Base-by-base conservation (phyloP, 495 filamentous ascomycete genomes). In the Penicillium herquei region DNA sequence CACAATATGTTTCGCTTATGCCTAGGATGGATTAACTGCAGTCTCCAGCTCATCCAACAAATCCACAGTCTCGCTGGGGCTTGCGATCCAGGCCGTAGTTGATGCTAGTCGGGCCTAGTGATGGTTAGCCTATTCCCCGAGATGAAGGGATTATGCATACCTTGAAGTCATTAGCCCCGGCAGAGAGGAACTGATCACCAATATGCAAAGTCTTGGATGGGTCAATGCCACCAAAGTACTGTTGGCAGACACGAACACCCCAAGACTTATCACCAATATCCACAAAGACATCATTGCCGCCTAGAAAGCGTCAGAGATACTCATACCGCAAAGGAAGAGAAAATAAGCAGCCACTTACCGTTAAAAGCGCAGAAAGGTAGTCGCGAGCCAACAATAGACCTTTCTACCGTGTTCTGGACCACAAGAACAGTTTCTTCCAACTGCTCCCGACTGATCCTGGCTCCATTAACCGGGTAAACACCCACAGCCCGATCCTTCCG, bases 281-380 rank as follows among this genome's bases (percentile, higher is more conserved):
- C 37, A 99, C 93, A 66, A 99, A 99, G 18, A 97, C 91, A 66
- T 98, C 92, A 53, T 95, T 92, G 7, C 93, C 92, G 18, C 91
- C 82, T 82, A 30, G 10, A 30, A 31, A 30, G 17, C 12, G 34
- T 51, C 31, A 47, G 42, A 35, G 8, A 53, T 37, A 35, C 8
- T 30, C 34, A 31, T 13, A n/a, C 48, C 6, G 40, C 34, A 41
- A 7, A 30, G 39, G 35, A 7, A n/a, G 35, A 48, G 33, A 13
- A 0, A 37, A 34, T 43, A 39, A 14, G 51, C 47, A 12, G 34
- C 7, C 12, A 37, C 12, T 1, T 61, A 81, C 85, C 94, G 69
- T 99, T 98, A 76, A 99, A 99, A 18, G 94, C 95, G 66, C 95
- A 99, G 66, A 99, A 99, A 1, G 95, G 94, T 16, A 99, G 74